Base-by-base conservation (phyloP, 2,329 filamentous ascomycete genomes). In the Hypomyces rosellus region DNA sequence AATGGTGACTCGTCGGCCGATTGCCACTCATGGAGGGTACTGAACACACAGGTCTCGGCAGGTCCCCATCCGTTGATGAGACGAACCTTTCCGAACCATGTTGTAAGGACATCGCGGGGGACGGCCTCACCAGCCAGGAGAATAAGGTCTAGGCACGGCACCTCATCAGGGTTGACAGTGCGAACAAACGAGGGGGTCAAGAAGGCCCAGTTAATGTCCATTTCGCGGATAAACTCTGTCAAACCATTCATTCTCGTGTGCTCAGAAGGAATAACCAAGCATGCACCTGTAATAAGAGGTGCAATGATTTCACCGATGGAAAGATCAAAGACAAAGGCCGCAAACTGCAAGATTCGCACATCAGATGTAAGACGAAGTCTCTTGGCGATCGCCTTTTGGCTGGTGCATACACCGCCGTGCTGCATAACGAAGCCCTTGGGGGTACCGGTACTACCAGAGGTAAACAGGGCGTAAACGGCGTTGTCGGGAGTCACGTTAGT, bases 241-340 rank as follows among this genome's bases (percentile, higher is more conserved):
- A 53, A 16, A 12, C 37, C 30, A 25, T 36, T 50, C 47, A 53
- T 38, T 15, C 49, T 47, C 13, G 9, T 40, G 12, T 46, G 42
- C 42, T 46, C 48, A 6, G 48, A 52, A 1, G 58, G 57, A 2
- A 60, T 46, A 14, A 57, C 59, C 47, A n/a, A 34, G 25, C 44
- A 45, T 2, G 41, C 51, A 7, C 51, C 51, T 0, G 37, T 5
- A 8, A 53, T 3, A 8, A 56, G 50, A 1, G 49, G 36, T 1
- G 49, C 36, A 4, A 54, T 7, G 2, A 56, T 54, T 22, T 56
- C 54, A 6, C 39, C 20, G 12, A 56, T 16, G 3, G 47, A 50
- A 4, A 48, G 46, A 5, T 58, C 56, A 18, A 56, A 57, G 14
- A 45, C 53, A 8, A 46, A 54, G 1, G 55, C 51, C 6, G 55